phyloP scores from a whole-genome alignment of 345 rosid genomes.

The Sonneratia caseolaris region DNA sequence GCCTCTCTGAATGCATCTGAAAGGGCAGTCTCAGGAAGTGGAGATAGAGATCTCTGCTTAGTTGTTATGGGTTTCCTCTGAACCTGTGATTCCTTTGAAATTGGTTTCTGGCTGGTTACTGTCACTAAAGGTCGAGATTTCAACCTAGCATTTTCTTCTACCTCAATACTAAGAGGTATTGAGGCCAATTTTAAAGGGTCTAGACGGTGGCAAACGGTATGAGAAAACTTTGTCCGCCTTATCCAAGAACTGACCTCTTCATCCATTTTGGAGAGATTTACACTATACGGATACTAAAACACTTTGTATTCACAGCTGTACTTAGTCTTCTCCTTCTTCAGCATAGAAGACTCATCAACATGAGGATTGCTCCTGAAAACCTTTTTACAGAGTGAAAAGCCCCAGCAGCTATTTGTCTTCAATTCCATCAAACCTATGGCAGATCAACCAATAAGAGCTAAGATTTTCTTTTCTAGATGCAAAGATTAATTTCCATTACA shows the following conservation, averaged over 20 bases:
- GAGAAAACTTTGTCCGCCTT: constrained; percentile 83
- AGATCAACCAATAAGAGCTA: constrained; percentile 3
- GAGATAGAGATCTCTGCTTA: constrained; percentile 82
- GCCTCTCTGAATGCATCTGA: constrained; percentile 88
- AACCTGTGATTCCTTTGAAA: constrained; percentile 22
- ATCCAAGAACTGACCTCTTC: constrained; percentile 78
- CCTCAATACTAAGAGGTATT: constrained; percentile 27
- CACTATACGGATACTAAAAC: constrained; percentile 15
- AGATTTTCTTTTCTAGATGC: background rate
- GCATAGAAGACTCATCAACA: constrained; percentile 13
- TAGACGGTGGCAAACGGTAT: constrained; percentile 69
- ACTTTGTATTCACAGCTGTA: constrained; percentile 16
- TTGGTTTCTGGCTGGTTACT: constrained; percentile 18
- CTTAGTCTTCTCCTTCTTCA: constrained; percentile 16
- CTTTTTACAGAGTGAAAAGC: constrained; percentile 15
- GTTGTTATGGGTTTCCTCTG: constrained; percentile 38
- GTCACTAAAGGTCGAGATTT: constrained; percentile 31
- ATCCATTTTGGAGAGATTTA: constrained; percentile 35
- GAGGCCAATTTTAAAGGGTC: constrained; percentile 52
- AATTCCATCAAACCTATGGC: constrained; percentile 17
- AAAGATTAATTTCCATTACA: background rate
- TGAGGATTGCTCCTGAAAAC: constrained; percentile 12
- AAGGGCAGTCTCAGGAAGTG: constrained; percentile 44
- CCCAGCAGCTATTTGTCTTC: constrained; percentile 11
- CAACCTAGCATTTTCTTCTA: constrained; percentile 28